Conservation (phyloP, 768 basidiomycete genomes). For the Lentinula lateritia region DNA sequence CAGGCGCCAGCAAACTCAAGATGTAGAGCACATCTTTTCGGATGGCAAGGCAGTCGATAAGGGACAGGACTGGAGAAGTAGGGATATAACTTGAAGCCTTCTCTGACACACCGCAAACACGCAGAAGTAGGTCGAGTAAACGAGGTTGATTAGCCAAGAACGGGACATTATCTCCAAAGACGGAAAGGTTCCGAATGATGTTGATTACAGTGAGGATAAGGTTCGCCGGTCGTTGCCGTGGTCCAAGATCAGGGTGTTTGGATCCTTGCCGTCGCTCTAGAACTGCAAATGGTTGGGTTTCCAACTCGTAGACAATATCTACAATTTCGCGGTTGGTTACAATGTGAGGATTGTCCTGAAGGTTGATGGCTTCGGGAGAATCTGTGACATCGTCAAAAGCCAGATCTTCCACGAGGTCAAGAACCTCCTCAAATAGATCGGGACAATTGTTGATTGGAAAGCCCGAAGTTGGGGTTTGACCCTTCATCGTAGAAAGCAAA, state of each 20-base stretch:
- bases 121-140: constrained; percentile 61
- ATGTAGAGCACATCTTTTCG: constrained; percentile 76
- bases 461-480: constrained; percentile 54
- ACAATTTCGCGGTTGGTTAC: constrained; percentile 65
- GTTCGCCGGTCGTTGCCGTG: constrained; percentile 63
- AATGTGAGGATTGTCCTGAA: constrained; percentile 29
- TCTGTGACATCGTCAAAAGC: constrained; percentile 56
- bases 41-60: constrained; percentile 64
- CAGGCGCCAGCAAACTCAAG: constrained; percentile 53
- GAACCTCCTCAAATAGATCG: constrained; percentile 79
- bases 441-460: constrained; percentile 72
- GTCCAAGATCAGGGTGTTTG: constrained; percentile 46
- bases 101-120: constrained; percentile 52
- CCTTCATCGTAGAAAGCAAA: constrained; percentile 73
- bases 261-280: constrained; percentile 43
- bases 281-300: constrained; percentile 54
- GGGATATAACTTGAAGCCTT: constrained; percentile 32
- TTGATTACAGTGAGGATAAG: constrained; percentile 66
- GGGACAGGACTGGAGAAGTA: constrained; percentile 54
- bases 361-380: constrained; percentile 14
- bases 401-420: constrained; percentile 82
- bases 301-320: constrained; percentile 50
- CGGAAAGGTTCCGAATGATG: constrained; percentile 84
- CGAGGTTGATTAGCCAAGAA: constrained; percentile 63
- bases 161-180: constrained; percentile 62